Evolutionary conservation across 345 rosid species (phyloP), one percentile per base, ranked within the genome.

Genomic region (Orychophragmus violaceus): DNA sequence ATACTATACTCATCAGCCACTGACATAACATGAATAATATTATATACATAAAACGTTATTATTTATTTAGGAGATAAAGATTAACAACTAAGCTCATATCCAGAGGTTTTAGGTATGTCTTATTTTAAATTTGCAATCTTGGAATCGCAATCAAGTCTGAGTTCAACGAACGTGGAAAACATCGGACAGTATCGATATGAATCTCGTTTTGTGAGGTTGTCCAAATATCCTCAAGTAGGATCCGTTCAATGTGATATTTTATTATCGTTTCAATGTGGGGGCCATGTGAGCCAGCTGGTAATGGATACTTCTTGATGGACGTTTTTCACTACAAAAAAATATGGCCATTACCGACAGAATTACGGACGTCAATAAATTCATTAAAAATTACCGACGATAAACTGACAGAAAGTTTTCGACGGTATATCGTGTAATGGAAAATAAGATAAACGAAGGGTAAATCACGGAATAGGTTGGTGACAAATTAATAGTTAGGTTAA

Each of bases 101-200:
- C 25, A 59, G 48, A 68, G 12, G 14, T 16, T 18, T 24, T 28
- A 24, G n/a, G 49, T 52, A 52, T 35, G 32, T 21, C 10, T 53
- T 36, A 29, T 29, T 19, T n/a, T 13, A 5, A 17, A 36, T 8
- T 28, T 28, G 3, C 8, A 51, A 22, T 42, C 52, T 41, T 22
- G 56, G 46, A 70, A 54, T 71, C 50, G 58, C 29, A 54, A 63
- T 71, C 56, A 60, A 62, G 64, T 68, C 59, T 37, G 59, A 61
- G 59, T 61, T 27, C 50, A 51, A 52, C 11, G 62, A 57, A 67
- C 76, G 77, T 30, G 67, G 59, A 68, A 46, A 74, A 58, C 81
- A 77, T 80, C 77, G 70, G 79, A 74, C 79, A 72, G 72, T 68
- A 55, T 72, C 76, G 32, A 52, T 44, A 56, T n/a, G 54, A 65